Evolutionary conservation across 257 asterid genomes (phyloP).

Genomic region (Anisodus tanguticus): DNA sequence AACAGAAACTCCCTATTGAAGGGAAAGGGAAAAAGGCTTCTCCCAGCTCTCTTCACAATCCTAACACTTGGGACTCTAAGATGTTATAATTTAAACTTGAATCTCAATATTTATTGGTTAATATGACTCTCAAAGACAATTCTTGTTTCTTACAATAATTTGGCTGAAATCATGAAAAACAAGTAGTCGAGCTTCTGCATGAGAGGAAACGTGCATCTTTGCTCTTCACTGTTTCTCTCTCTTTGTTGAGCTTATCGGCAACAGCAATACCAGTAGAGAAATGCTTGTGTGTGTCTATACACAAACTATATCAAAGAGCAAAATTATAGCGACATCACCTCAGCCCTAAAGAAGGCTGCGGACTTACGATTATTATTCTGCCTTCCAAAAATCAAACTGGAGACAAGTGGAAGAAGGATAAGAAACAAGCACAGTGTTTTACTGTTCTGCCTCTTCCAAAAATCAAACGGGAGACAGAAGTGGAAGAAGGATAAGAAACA

Average conservation of each 20-base stretch:
- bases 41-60: background rate
- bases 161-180: constrained; percentile 8
- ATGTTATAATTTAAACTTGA: background rate
- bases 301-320: background rate
- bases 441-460: background rate
- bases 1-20: constrained; percentile 1
- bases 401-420: background rate
- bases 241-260: background rate
- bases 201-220: background rate
- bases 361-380: background rate
- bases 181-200: background rate
- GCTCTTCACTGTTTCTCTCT: background rate
- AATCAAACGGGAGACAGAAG: background rate
- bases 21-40: background rate
- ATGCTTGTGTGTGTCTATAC: background rate
- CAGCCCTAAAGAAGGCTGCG: background rate
- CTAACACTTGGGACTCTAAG: background rate
- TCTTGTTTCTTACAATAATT: background rate
- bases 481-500: background rate
- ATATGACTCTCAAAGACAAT: background rate
- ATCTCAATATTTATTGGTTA: background rate
- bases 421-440: background rate
- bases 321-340: background rate
- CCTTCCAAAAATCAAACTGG: background rate
- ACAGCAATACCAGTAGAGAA: background rate